Evolutionary conservation across 2,329 filamentous ascomycete species (phyloP).

Genomic region (Scedosporium minutisporum): DNA sequence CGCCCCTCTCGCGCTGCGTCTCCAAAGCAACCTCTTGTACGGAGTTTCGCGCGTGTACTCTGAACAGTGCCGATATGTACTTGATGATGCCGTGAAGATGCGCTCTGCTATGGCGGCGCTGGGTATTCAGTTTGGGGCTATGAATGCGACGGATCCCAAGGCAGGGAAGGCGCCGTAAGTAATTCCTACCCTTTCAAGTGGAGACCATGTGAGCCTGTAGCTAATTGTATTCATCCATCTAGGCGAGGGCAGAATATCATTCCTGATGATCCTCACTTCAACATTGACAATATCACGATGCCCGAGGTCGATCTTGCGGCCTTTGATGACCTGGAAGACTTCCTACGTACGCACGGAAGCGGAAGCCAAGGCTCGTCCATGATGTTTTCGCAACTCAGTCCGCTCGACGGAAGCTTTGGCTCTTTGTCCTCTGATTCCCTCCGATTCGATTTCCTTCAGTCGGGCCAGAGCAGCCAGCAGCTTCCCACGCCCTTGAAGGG

Average conservation of each 20-base stretch:
- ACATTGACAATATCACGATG: conserved; percentile 50
- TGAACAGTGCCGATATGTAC: conserved; percentile 79
- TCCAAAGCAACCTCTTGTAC: conserved; percentile 82
- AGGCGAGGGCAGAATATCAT: conserved; percentile 71
- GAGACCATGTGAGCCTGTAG: neutral
- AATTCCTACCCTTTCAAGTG: conserved; percentile 29
- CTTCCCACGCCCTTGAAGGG: conserved; percentile 10
- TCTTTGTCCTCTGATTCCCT: conserved; percentile 21
- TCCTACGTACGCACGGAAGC: conserved; percentile 12
- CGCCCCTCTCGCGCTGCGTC: conserved; percentile 77
- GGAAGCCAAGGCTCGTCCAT: conserved; percentile 26
- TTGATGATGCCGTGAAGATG: conserved; percentile 68
- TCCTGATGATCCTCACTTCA: conserved; percentile 73
- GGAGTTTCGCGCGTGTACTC: conserved; percentile 77
- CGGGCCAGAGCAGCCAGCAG: conserved; percentile 1
- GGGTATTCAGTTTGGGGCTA: conserved; percentile 32
- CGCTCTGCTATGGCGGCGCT: conserved; percentile 64
- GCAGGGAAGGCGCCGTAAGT: conserved; percentile 64
- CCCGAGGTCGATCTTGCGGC: conserved; percentile 43
- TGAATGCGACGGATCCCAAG: conserved; percentile 49
- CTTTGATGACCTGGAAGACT: conserved; percentile 19
- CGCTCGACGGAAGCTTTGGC: conserved; percentile 21
- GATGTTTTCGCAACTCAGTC: conserved; percentile 34
- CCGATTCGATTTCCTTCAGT: conserved; percentile 17
- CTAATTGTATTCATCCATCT: conserved; percentile 16